phyloP scores from a whole-genome alignment of 805 yeast species.

The Candida orba region DNA sequence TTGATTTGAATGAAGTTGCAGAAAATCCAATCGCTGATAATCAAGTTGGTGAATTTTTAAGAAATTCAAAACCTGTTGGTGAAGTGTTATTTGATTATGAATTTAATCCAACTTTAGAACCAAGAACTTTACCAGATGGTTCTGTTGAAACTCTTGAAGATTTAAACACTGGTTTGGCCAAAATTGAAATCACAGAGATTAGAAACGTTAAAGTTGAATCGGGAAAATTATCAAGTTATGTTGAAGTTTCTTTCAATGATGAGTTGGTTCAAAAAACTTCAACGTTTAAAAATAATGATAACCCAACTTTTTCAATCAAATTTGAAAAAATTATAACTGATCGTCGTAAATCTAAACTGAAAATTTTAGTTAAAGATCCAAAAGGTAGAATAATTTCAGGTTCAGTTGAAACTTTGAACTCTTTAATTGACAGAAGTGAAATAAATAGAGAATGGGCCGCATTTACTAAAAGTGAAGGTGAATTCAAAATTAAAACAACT shows the following conservation, averaged over 20 bases:
- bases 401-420: constrained; percentile 48
- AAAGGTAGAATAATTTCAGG: constrained; percentile 54
- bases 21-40: constrained; percentile 43
- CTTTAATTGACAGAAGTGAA: constrained; percentile 64
- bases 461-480: constrained; percentile 62
- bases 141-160: constrained; percentile 83
- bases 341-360: constrained; percentile 62
- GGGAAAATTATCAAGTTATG: constrained; percentile 55
- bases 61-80: constrained; percentile 85
- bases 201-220: constrained; percentile 35
- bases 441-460: constrained; percentile 77
- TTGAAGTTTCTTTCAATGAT: constrained; percentile 63
- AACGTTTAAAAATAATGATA: constrained; percentile 50
- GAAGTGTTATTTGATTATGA: constrained; percentile 60
- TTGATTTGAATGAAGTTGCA: constrained; percentile 61
- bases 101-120: constrained; percentile 64
- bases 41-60: constrained; percentile 49
- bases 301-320: constrained; percentile 58
- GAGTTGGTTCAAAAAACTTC: constrained; percentile 52
- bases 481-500: constrained; percentile 54
- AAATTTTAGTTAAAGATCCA: constrained; percentile 58
- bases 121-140: constrained; percentile 66
- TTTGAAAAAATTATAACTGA: constrained; percentile 66
- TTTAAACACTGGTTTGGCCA: constrained; percentile 85
- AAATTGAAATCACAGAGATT: constrained; percentile 58